phyloP scores from a whole-genome alignment of 2,329 filamentous ascomycete genomes.

The Triangularia setosa region DNA sequence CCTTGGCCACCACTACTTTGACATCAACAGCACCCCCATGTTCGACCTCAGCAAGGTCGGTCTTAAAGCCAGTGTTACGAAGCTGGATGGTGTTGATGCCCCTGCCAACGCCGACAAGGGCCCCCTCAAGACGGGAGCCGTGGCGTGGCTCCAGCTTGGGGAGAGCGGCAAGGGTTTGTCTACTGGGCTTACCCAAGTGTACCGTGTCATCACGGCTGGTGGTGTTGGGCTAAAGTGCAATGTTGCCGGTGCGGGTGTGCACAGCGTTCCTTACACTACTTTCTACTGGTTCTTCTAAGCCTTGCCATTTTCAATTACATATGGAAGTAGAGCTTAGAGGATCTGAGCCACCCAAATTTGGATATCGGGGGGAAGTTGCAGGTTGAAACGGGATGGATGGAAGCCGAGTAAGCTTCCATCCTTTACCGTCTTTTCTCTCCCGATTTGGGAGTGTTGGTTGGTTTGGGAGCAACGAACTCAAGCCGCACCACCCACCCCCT shows the following conservation, averaged over 20 bases:
- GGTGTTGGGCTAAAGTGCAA: slow-evolving; percentile 44
- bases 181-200: slow-evolving; percentile 41
- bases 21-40: slow-evolving; percentile 47
- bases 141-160: slow-evolving; percentile 50
- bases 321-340: not conserved
- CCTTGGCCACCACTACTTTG: slow-evolving; percentile 67
- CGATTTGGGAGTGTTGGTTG: not conserved
- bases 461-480: not conserved
- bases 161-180: slow-evolving; percentile 34
- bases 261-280: slow-evolving; percentile 54
- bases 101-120: slow-evolving; percentile 47
- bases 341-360: not conserved
- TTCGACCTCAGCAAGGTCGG: slow-evolving; percentile 51
- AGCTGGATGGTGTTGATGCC: slow-evolving; percentile 49
- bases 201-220: slow-evolving; percentile 54
- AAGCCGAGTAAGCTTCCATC: not conserved
- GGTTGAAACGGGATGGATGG: not conserved
- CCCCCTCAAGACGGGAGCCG: slow-evolving; percentile 46
- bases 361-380: not conserved
- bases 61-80: slow-evolving; percentile 41
- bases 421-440: not conserved
- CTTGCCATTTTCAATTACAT: not conserved
- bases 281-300: slow-evolving; percentile 53
- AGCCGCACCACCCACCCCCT: not conserved
- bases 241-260: slow-evolving; percentile 37